Base-by-base conservation (phyloP, 1,139 yeast genomes). In the Hansenula sp. region DNA sequence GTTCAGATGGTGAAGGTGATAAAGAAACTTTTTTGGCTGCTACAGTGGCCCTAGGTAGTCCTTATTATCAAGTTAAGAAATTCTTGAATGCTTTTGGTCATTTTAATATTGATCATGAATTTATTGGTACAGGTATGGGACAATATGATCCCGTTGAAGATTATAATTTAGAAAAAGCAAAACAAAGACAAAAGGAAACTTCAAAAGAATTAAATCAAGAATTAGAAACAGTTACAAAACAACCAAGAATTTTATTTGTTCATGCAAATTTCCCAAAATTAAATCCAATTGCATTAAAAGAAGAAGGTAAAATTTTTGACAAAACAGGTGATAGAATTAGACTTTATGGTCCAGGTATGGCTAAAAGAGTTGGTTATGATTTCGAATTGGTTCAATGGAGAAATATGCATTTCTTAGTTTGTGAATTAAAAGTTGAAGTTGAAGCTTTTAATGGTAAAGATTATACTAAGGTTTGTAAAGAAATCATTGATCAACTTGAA, bases 1-100 rank as follows among this genome's bases (percentile, higher is more conserved):
- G 90, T 13, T 78, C 86, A 0, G 84, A 81, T 43, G 96, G 96
- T 33, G 95, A 86, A 64, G 96, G 96, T 46, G 96, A 88, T 60
- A 88, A 87, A 59, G 96, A 88, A 57, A 86, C 96, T 0, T 88
- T 85, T 55, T 66, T 85, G 40, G 90, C 95, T 0, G 90, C 92
- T 0, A 82, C 94, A 1, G 73, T 74, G 34, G 86, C 83, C 2
- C 62, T 82, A 41, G 64, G 67, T 9, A 73, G 78, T 38, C 68
- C 76, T 2, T 82, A 68, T 48, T 84, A 86, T 55, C 90, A 83
- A 59, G 88, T 85, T n/a, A 73, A 76, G 36, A 70, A 65, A 45
- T 76, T 75, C 46, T 58, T 76, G 34, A 66, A 68, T 44, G 80
- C 84, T 1, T 65, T 74, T 56, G 83, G 82, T 12, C 70, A 73